These are phyloP conservation scores for Paraphysoderma sedebokerense DNA, from an alignment of 371 early-diverging fungal species.

Conservation along the genomic window DNA sequence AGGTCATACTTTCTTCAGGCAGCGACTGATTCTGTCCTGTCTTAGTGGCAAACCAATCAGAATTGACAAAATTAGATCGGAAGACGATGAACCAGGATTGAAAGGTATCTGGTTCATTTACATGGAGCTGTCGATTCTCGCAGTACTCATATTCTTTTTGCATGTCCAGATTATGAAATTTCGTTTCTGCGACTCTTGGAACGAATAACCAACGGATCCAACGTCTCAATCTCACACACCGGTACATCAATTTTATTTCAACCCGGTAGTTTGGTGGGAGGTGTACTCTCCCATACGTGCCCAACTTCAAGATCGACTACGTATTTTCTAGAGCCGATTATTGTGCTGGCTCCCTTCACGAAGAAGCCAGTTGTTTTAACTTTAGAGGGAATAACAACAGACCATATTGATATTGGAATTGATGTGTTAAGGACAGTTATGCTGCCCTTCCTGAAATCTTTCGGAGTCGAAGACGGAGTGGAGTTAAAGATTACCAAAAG, in stretches of 20 bases:
- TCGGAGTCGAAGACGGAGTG: slow-evolving; percentile 60
- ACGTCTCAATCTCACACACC: slow-evolving; percentile 80
- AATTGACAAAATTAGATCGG: slow-evolving; percentile 73
- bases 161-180: slow-evolving; percentile 63
- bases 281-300: slow-evolving; percentile 70
- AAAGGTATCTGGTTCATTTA: slow-evolving; percentile 28
- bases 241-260: slow-evolving; percentile 72
- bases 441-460: slow-evolving; percentile 58
- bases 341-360: slow-evolving; percentile 83
- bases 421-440: slow-evolving; percentile 83
- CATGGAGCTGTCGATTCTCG: background rate
- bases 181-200: slow-evolving; percentile 74
- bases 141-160: background rate
- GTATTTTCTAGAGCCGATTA: slow-evolving; percentile 79
- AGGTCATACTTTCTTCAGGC: slow-evolving; percentile 67
- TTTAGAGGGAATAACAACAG: slow-evolving; percentile 82
- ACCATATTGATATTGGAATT: slow-evolving; percentile 58
- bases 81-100: slow-evolving; percentile 75
- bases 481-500: slow-evolving; percentile 79
- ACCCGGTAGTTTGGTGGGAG: slow-evolving; percentile 83
- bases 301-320: slow-evolving; percentile 55
- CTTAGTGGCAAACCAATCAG: slow-evolving; percentile 64
- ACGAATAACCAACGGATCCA: slow-evolving; percentile 79
- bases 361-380: slow-evolving; percentile 62
- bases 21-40: slow-evolving; percentile 81